Percentiles rank a stretch among this genome's conserved stretches.
Conservation (phyloP, 1,284 basidiomycete species). For the Golubevia sp. region DNA sequence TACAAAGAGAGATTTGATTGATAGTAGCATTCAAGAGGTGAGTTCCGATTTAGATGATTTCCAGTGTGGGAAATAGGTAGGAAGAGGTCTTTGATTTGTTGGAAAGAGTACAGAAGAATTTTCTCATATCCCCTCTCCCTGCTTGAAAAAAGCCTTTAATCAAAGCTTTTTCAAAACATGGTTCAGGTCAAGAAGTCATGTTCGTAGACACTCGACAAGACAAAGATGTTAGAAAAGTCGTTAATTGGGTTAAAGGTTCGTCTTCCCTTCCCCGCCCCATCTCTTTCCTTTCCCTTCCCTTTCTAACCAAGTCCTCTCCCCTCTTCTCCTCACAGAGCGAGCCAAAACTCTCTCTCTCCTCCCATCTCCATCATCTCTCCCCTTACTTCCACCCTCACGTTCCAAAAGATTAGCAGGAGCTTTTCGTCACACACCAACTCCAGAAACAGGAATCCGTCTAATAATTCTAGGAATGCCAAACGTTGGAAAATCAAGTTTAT, state of each 20-base stretch:
- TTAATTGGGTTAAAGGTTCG: conserved; percentile 59
- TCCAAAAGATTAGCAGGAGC: conserved; percentile 48
- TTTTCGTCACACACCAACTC: conserved; percentile 47
- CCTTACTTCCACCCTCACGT: conserved; percentile 19
- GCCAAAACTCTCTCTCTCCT: background rate
- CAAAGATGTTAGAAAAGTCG: conserved; percentile 63
- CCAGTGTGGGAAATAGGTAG: no score
- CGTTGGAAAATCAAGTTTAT: conserved; percentile 91
- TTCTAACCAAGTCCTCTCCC: no score
- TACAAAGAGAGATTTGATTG: conserved; percentile 89
- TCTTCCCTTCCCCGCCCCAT: background rate
- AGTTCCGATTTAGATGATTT: conserved; percentile 52
- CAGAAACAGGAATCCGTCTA: conserved; percentile 51
- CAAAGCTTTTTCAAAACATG: conserved; percentile 63
- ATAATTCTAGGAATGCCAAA: conserved; percentile 84
- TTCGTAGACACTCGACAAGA: conserved; percentile 66
- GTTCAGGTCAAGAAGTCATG: conserved; percentile 63
- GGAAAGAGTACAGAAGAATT: no score
- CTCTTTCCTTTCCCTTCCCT: background rate
- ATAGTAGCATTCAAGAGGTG: conserved; percentile 81
- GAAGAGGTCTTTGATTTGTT: no score
- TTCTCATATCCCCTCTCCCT: no score
- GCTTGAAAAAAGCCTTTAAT: conserved; percentile 59
- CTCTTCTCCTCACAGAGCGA: background rate
- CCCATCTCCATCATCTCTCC: background rate